Percentiles rank a stretch among this genome's conserved stretches.
Evolutionary conservation across 495 filamentous ascomycete genomes (phyloP).

Genomic region (Glarea lozoyensis): DNA sequence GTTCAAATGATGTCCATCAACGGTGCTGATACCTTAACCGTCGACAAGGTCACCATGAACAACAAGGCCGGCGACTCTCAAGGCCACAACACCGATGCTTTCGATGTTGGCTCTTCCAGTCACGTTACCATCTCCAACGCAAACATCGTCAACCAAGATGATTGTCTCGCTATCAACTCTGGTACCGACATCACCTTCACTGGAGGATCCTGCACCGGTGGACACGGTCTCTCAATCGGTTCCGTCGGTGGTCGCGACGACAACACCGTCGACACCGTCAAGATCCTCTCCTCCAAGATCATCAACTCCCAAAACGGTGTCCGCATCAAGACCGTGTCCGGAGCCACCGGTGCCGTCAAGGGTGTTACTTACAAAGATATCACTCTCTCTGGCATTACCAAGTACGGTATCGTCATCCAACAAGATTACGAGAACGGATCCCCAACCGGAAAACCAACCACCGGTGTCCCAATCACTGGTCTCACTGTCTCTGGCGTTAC

Average conservation of each 20-base stretch:
- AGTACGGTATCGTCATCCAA: conserved; percentile 58
- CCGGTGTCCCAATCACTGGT: conserved; percentile 51
- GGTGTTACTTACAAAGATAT: conserved; percentile 54
- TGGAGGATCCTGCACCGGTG: conserved; percentile 41
- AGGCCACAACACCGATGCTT: conserved; percentile 59
- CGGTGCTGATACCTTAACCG: conserved; percentile 31
- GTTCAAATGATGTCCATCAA: conserved; percentile 54
- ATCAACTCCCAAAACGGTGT: conserved; percentile 44
- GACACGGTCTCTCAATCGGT: conserved; percentile 61
- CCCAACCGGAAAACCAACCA: conserved; percentile 51
- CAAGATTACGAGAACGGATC: conserved; percentile 61
- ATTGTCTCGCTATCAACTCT: conserved; percentile 53
- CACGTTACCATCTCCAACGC: conserved; percentile 45
- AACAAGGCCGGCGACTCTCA: conserved; percentile 46
- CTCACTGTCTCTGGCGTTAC: conserved; percentile 43
- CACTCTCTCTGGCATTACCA: conserved; percentile 44
- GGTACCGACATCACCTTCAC: conserved; percentile 48
- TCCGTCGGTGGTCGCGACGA: conserved; percentile 51
- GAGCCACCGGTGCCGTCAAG: conserved; percentile 44
- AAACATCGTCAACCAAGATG: conserved; percentile 55
- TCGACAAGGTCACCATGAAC: conserved; percentile 49
- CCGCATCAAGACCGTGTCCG: conserved; percentile 56
- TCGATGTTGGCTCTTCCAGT: conserved; percentile 42
- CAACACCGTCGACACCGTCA: conserved; percentile 50
- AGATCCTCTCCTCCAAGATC: conserved; percentile 42